Conservation (phyloP, 2,329 filamentous ascomycete species). For the Fusarium cyanostomum region DNA sequence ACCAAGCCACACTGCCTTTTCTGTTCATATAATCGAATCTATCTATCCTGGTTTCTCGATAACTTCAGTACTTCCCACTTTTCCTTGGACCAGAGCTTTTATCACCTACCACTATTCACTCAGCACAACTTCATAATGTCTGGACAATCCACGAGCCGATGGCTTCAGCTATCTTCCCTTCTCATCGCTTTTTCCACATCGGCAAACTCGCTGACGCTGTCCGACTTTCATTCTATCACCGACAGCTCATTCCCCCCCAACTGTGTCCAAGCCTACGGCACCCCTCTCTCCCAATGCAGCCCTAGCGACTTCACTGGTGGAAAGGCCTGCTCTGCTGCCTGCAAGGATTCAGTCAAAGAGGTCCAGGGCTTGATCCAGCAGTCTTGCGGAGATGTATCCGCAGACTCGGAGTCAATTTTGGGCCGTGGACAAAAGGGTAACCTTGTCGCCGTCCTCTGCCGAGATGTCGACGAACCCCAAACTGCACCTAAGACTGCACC, state of each 20-base stretch:
- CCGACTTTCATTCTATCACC: conserved; percentile 54
- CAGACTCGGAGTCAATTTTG: conserved; percentile 47
- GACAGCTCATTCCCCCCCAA: conserved; percentile 48
- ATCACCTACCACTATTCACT: neutral
- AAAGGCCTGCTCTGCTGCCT: conserved; percentile 51
- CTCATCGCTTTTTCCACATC: conserved; percentile 39
- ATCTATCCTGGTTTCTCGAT: conserved; percentile 1
- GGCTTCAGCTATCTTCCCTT: conserved; percentile 38
- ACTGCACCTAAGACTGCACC: conserved; percentile 17
- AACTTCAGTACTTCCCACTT: neutral
- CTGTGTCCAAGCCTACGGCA: conserved; percentile 56
- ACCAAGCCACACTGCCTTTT: conserved; percentile 6
- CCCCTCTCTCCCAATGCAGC: conserved; percentile 51
- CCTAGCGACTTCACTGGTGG: conserved; percentile 49
- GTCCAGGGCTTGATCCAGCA: conserved; percentile 45
- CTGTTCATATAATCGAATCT: conserved; percentile 24
- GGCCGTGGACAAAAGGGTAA: conserved; percentile 50
- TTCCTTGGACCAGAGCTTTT: neutral
- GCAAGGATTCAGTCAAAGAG: conserved; percentile 44
- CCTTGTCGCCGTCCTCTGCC: conserved; percentile 51
- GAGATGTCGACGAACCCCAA: conserved; percentile 21
- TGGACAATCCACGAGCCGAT: conserved; percentile 33
- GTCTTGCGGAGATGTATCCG: conserved; percentile 40
- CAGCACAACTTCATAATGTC: conserved; percentile 18
- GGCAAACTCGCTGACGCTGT: conserved; percentile 45